phyloP scores from a whole-genome alignment of 495 filamentous ascomycete species.

The Penicillium macrosclerotiorum region DNA sequence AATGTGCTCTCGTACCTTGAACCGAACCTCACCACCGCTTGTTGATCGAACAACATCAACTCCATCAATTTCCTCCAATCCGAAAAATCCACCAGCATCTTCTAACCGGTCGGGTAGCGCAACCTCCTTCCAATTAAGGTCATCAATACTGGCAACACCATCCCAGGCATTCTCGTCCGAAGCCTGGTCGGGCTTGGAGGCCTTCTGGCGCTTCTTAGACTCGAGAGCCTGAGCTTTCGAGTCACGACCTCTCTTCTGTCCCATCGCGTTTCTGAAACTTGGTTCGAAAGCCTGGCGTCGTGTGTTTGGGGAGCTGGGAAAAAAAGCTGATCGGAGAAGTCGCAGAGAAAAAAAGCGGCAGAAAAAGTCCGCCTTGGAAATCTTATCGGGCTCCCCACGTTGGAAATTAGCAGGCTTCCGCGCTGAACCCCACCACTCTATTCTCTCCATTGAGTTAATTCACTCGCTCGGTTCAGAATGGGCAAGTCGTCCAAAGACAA shows the following conservation, averaged over 20 bases:
- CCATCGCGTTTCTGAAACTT: conserved; percentile 26
- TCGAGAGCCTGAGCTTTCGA: conserved; percentile 25
- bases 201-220: conserved; percentile 53
- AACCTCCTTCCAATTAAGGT: conserved; percentile 79
- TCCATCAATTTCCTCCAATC: conserved; percentile 87
- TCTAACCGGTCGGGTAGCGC: conserved; percentile 81
- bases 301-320: conserved; percentile 3
- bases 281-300: background rate
- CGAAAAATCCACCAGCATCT: conserved; percentile 92
- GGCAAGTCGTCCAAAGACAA: conserved; percentile 99
- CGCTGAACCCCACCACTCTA: conserved; percentile 10
- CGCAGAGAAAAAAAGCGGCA: conserved; percentile 40
- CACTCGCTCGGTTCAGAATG: conserved; percentile 50
- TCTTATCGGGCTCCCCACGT: conserved; percentile 40
- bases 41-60: conserved; percentile 68
- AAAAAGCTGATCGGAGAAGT: conserved; percentile 11
- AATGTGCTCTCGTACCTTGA: conserved; percentile 40
- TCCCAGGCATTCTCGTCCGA: conserved; percentile 26
- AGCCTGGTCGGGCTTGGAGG: conserved; percentile 25
- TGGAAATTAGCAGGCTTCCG: conserved; percentile 25
- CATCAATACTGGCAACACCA: conserved; percentile 50
- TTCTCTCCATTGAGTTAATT: background rate
- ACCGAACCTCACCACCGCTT: conserved; percentile 37
- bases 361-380: conserved; percentile 37
- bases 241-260: conserved; percentile 51